phyloP scores from a whole-genome alignment of 768 basidiomycete genomes.

The Lactarius quietus region DNA sequence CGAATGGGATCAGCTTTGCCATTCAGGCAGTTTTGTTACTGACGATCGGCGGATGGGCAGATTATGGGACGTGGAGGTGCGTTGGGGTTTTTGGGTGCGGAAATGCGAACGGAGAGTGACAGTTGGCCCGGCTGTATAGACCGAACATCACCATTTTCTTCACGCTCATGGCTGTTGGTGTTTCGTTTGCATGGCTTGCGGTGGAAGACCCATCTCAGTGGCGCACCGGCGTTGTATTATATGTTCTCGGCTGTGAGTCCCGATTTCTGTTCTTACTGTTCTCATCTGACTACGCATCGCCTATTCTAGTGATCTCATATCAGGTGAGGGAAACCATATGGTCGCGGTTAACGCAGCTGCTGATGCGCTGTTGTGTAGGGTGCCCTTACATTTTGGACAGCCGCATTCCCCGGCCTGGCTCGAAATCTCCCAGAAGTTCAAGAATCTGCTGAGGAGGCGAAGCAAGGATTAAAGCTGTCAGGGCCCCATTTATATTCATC shows the following conservation, averaged over 20 bases:
- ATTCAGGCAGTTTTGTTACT: constrained; percentile 67
- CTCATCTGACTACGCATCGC: constrained; percentile 11
- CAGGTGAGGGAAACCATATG: constrained; percentile 40
- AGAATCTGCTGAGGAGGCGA: constrained; percentile 42
- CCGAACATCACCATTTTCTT: constrained; percentile 78
- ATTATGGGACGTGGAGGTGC: constrained; percentile 78
- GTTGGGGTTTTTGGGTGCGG: neutral
- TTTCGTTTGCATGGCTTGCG: constrained; percentile 77
- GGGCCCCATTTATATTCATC: constrained; percentile 13
- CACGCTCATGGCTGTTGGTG: constrained; percentile 58
- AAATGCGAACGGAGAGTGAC: neutral
- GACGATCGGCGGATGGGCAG: constrained; percentile 72
- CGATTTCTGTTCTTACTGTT: neutral
- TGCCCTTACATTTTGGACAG: constrained; percentile 77
- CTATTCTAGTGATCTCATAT: constrained; percentile 59
- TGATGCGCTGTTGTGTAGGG: constrained; percentile 39
- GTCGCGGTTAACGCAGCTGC: neutral
- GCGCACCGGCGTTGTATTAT: constrained; percentile 57
- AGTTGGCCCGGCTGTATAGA: constrained; percentile 34
- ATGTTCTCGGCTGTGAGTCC: constrained; percentile 58
- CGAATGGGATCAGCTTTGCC: constrained; percentile 77
- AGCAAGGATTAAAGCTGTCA: constrained; percentile 47
- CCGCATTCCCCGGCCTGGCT: constrained; percentile 75
- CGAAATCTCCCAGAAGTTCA: constrained; percentile 68
- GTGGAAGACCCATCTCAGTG: constrained; percentile 63